phyloP scores from a whole-genome alignment of 495 filamentous ascomycete genomes.

The Recurvomyces mirabilis region DNA sequence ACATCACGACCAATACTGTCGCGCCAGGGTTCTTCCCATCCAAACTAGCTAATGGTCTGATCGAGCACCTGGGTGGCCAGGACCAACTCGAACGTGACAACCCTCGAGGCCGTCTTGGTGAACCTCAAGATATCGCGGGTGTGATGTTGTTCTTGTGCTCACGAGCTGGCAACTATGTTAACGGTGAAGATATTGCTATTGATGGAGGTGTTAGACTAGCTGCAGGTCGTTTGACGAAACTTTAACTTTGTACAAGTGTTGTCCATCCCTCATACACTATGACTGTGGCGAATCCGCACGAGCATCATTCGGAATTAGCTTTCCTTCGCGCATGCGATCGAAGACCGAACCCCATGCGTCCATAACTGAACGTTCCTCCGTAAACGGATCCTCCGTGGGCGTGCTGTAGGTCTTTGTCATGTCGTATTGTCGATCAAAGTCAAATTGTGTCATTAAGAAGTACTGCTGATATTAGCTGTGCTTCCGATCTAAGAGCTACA shows the following conservation, averaged over 20 bases:
- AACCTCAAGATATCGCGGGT: slow-evolving; percentile 61
- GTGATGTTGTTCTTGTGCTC: slow-evolving; percentile 64
- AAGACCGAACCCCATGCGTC: slow-evolving; percentile 25
- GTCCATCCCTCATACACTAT: background rate
- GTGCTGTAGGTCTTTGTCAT: slow-evolving; percentile 27
- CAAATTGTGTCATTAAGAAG: slow-evolving; percentile 27
- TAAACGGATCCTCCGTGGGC: slow-evolving; percentile 18
- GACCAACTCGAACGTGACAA: slow-evolving; percentile 52
- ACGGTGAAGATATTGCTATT: slow-evolving; percentile 17
- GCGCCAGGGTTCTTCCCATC: slow-evolving; percentile 37
- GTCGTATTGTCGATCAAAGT: slow-evolving; percentile 31
- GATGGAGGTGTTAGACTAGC: slow-evolving; percentile 15
- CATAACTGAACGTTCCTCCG: slow-evolving; percentile 22
- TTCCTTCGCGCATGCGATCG: slow-evolving; percentile 26
- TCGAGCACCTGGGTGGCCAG: slow-evolving; percentile 31
- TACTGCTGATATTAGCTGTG: slow-evolving; percentile 11
- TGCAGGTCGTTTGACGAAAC: slow-evolving; percentile 14
- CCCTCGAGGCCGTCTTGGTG: slow-evolving; percentile 62
- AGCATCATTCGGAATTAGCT: slow-evolving; percentile 22
- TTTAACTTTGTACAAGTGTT: slow-evolving; percentile 1
- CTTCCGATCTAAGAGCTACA: background rate
- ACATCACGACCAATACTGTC: slow-evolving; percentile 35
- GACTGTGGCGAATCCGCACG: background rate
- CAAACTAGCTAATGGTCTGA: slow-evolving; percentile 34
- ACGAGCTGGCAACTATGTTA: slow-evolving; percentile 56